Conservation (phyloP, 108 stramenopile genomes). For the Cylindrotheca closterium region DNA sequence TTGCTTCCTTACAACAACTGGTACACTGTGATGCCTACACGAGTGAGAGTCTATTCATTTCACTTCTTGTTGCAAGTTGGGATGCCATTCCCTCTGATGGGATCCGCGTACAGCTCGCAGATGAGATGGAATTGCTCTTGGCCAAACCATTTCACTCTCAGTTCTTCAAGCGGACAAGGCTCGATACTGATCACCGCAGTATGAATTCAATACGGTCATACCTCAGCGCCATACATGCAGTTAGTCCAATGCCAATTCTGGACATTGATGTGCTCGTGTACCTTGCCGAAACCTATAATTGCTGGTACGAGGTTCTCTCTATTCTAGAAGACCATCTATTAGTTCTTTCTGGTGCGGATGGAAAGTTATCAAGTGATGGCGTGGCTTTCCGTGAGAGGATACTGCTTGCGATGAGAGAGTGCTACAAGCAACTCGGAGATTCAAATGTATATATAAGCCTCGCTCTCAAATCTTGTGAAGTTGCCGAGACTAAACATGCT, state of each 20-base stretch:
- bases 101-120: constrained; percentile 40
- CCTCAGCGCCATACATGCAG: constrained; percentile 38
- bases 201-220: constrained; percentile 52
- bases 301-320: constrained; percentile 64
- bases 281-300: constrained; percentile 66
- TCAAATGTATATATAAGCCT: constrained; percentile 42
- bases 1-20: constrained; percentile 41
- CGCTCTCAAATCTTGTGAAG: constrained; percentile 42
- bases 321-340: constrained; percentile 55
- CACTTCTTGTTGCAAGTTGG: constrained; percentile 61
- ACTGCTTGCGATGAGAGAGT: constrained; percentile 49
- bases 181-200: constrained; percentile 6
- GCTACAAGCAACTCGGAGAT: constrained; percentile 63
- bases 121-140: constrained; percentile 63
- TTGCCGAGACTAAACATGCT: constrained; percentile 51
- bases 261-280: constrained; percentile 53
- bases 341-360: constrained; percentile 23
- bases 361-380: constrained; percentile 12
- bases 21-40: constrained; percentile 50
- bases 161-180: constrained; percentile 35
- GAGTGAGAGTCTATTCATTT: constrained; percentile 52
- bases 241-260: constrained; percentile 60
- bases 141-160: constrained; percentile 72
- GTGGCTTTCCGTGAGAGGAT: constrained; percentile 6
- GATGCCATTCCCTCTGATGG: constrained; percentile 32